Base-by-base conservation (phyloP, 257 asterid species). In the Datura wrightii region DNA sequence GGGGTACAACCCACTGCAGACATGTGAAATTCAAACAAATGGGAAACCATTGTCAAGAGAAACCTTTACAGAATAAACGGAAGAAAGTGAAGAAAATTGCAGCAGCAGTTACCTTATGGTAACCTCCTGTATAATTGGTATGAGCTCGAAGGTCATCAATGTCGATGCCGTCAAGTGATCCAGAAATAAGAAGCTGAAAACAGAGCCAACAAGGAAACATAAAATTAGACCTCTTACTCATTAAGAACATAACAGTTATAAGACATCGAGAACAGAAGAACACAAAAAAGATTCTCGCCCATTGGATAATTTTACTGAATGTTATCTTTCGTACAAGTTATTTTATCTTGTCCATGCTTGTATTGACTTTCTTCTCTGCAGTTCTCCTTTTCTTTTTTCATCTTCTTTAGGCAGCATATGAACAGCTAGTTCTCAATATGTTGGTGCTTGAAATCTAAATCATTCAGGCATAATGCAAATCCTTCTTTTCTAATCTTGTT, bases 51-150 rank as follows among this genome's bases (percentile, higher is more conserved):
- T 72, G 34, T n/a, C 58, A 36, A 10, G 52, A 83, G 53, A 83
- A 52, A 42, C 24, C 19, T 50, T 50, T n/a, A 11, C 39, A 74
- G 81, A 48, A 74, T 60, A 74, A 8, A 24, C 41, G 16, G 70
- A 63, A 31, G 42, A 63, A 31, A 41, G 54, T 7, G 39, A 39
- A 62, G 81, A 39, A 13, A 59, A 62, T 19, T 37, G 83, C 58
- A 55, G 65, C 82, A 19, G n/a, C 65, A 80, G 3, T 62, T 86
- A 94, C 99, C 92, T 89, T 85, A 56, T 93, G 97, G 89, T 97
- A 97, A 85, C 99, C 99, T 53, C 99, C 99, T 19, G 98, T 83
- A 86, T 97, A 97, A 83, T 90, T 92, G 79, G 98, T 90, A 89
- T 95, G 89, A 79, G 90, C 91, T 90, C 90, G 95, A 88, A 97